Evolutionary conservation across 371 early-diverging fungal genomes (phyloP).

Genomic region (Mortierella sp.): DNA sequence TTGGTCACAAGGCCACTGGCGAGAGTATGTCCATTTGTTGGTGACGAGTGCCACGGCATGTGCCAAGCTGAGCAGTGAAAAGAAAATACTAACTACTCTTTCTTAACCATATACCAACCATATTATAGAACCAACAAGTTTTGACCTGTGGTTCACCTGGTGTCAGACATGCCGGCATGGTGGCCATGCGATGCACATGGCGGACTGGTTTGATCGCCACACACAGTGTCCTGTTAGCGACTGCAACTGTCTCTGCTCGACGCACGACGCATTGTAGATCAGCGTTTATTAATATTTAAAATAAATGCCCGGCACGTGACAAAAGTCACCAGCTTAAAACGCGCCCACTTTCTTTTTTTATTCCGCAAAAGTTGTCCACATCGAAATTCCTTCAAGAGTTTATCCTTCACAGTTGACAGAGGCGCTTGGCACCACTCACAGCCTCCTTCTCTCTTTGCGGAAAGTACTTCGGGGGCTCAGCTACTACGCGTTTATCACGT

Average conservation of each 20-base stretch:
- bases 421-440: too few relatives aligned
- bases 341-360: neutral
- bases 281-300: neutral
- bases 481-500: too few relatives aligned
- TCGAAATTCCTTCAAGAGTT: too few relatives aligned
- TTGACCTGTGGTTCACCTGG: conserved; percentile 97
- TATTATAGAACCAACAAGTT: conserved; percentile 62
- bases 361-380: too few relatives aligned
- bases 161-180: conserved; percentile 97
- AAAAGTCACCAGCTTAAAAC: too few relatives aligned
- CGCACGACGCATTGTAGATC: conserved; percentile 43
- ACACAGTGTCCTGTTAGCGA: conserved; percentile 90
- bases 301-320: neutral
- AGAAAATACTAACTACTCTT: neutral
- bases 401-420: too few relatives aligned
- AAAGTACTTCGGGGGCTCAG: too few relatives aligned
- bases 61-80: too few relatives aligned
- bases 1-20: conserved; percentile 57
- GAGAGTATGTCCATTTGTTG: conserved; percentile 47
- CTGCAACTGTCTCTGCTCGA: conserved; percentile 75
- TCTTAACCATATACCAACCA: neutral
- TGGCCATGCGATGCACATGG: conserved; percentile 91
- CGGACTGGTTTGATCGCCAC: conserved; percentile 91
- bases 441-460: neutral
- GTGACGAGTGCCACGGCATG: too few relatives aligned